Percentiles rank a stretch among this genome's conserved stretches.
Conservation (phyloP, 176 grass and related monocot genomes). For the Cenchrus fungigraminus region DNA sequence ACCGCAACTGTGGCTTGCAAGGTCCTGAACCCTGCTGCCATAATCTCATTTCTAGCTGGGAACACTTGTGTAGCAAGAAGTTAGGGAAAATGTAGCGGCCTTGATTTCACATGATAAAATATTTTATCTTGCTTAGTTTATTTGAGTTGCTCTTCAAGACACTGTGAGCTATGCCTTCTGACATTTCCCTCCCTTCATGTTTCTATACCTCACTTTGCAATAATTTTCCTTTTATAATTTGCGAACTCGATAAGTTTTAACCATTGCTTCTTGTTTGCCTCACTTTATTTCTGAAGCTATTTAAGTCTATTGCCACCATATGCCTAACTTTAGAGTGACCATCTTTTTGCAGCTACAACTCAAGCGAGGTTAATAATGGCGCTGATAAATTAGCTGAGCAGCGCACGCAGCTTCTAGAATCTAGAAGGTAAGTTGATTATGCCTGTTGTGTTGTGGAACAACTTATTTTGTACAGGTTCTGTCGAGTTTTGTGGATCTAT, state of each 20-base stretch:
- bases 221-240: conserved; percentile 1
- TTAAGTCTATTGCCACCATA: conserved; percentile 16
- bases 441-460: background rate
- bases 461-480: background rate
- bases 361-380: conserved; percentile 56
- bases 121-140: background rate
- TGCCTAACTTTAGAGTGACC: conserved; percentile 29
- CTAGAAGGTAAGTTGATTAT: conserved; percentile 50
- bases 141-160: background rate
- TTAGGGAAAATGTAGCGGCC: background rate
- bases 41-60: background rate
- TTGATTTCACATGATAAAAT: conserved; percentile 32
- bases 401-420: conserved; percentile 60
- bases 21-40: background rate
- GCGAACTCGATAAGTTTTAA: background rate
- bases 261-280: background rate
- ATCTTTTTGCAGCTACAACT: conserved; percentile 71
- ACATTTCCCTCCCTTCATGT: background rate
- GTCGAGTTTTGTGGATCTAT: background rate
- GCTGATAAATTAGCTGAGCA: conserved; percentile 68
- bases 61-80: background rate
- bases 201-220: background rate
- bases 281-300: background rate
- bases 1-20: background rate
- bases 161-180: background rate